Evolutionary conservation across 2,329 filamentous ascomycete genomes (phyloP).

Genomic region (Colletotrichum chlorophyti): DNA sequence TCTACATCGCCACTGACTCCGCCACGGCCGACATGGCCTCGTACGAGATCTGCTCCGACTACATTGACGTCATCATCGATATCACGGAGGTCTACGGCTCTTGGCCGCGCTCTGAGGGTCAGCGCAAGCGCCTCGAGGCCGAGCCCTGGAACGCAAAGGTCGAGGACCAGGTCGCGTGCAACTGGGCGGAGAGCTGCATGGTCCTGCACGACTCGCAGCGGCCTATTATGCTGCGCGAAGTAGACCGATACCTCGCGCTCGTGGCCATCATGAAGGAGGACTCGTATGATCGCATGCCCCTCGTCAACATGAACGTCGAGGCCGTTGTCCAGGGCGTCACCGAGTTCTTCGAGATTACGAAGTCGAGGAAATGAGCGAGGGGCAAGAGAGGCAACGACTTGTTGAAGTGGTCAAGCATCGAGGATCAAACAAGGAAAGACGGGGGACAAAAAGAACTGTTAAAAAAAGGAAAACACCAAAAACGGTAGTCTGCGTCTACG

Average conservation of each 20-base stretch:
- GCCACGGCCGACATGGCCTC: conserved; percentile 92
- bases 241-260: conserved; percentile 77
- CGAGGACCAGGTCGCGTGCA: conserved; percentile 71
- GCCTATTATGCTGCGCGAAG: conserved; percentile 72
- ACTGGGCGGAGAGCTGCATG: conserved; percentile 72
- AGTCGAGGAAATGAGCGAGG: conserved; percentile 51
- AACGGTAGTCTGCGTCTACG: too few relatives aligned
- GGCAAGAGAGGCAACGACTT: background rate
- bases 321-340: conserved; percentile 80
- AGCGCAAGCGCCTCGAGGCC: conserved; percentile 63
- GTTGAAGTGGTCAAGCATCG: background rate
- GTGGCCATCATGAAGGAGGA: conserved; percentile 89
- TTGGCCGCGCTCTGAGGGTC: conserved; percentile 66
- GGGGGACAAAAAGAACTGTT: too few relatives aligned
- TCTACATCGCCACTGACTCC: conserved; percentile 97
- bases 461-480: too few relatives aligned
- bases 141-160: conserved; percentile 67
- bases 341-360: conserved; percentile 79
- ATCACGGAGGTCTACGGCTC: conserved; percentile 92
- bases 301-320: conserved; percentile 88
- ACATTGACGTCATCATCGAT: conserved; percentile 98
- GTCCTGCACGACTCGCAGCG: conserved; percentile 69
- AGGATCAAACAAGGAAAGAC: background rate
- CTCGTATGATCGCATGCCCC: conserved; percentile 81
- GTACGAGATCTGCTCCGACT: conserved; percentile 98